Percentiles rank a stretch among this genome's conserved stretches.
Conservation (phyloP, 1,284 basidiomycete species). For the Heterobasidion annosum region DNA sequence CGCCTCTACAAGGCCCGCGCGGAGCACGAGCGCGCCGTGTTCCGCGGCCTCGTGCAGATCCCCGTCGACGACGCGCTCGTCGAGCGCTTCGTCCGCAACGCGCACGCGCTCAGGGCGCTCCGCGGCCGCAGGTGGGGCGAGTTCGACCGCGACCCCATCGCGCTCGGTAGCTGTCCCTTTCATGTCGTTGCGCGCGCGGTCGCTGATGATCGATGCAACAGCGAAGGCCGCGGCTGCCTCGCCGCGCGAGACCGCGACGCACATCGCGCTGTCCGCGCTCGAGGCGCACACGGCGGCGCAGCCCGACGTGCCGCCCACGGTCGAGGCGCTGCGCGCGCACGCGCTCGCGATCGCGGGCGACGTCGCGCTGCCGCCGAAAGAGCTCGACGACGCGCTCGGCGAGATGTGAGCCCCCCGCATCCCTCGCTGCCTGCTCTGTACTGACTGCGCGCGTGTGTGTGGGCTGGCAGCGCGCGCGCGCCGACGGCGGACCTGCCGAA, state of each 20-base stretch:
- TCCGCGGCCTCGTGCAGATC: constrained; percentile 22
- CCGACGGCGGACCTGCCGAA: constrained; percentile 87
- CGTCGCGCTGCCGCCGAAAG: constrained; percentile 47
- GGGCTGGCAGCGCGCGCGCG: constrained; percentile 52
- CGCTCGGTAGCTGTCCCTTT: constrained; percentile 39
- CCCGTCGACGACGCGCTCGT: constrained; percentile 47
- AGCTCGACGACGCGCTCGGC: constrained; percentile 55
- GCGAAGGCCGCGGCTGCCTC: constrained; percentile 17
- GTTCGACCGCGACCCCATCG: constrained; percentile 42
- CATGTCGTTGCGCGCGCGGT: neutral
- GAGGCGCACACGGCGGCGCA: constrained; percentile 28
- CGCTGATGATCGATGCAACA: constrained; percentile 6
- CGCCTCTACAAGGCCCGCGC: constrained; percentile 68
- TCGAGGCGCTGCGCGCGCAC: constrained; percentile 24
- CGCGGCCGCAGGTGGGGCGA: constrained; percentile 61
- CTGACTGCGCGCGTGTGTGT: neutral
- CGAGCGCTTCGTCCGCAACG: constrained; percentile 86
- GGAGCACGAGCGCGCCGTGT: constrained; percentile 52
- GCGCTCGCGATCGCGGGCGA: constrained; percentile 24
- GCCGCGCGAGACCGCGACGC: constrained; percentile 50
- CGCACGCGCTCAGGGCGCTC: constrained; percentile 74
- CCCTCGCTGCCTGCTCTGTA: constrained; percentile 4
- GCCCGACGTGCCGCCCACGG: constrained; percentile 20
- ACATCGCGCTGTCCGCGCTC: constrained; percentile 60
- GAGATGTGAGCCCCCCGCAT: constrained; percentile 61